phyloP scores from a whole-genome alignment of 345 rosid genomes.

The Cardiospermum halicacabum region DNA sequence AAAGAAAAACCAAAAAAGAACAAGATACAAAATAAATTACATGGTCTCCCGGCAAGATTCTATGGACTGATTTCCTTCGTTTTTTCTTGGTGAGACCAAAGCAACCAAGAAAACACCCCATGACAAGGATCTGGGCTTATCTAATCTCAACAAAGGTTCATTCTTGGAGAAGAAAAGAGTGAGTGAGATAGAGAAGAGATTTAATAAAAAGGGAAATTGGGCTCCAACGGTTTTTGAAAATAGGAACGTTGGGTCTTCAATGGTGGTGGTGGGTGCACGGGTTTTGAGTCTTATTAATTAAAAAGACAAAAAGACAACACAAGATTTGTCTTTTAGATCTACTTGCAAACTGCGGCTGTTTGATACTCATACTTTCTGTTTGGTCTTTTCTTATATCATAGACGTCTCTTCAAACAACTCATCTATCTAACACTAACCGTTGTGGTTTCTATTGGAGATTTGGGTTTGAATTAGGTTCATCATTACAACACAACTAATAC shows the following conservation, averaged over 20 bases:
- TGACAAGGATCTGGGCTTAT: slow-evolving; percentile 19
- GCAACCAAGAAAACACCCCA: slow-evolving; percentile 89
- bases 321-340: slow-evolving; percentile 12
- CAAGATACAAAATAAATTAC: slow-evolving; percentile 26
- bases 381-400: neutral
- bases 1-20: neutral
- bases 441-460: too few species aligned
- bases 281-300: neutral
- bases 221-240: slow-evolving; percentile 61
- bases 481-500: too few species aligned
- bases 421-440: neutral
- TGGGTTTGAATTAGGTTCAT: too few species aligned
- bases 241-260: slow-evolving; percentile 65
- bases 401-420: too few species aligned
- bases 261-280: slow-evolving; percentile 34
- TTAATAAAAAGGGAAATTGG: slow-evolving; percentile 11
- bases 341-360: slow-evolving; percentile 3
- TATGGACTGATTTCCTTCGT: slow-evolving; percentile 39
- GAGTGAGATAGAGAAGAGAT: neutral
- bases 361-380: neutral
- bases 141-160: neutral
- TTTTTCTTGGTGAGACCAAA: slow-evolving; percentile 65
- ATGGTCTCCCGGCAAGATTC: slow-evolving; percentile 45
- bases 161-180: neutral
- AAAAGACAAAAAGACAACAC: neutral